Evolutionary conservation across 2,329 filamentous ascomycete species (phyloP).

Genomic region (Nemania bipapillata): DNA sequence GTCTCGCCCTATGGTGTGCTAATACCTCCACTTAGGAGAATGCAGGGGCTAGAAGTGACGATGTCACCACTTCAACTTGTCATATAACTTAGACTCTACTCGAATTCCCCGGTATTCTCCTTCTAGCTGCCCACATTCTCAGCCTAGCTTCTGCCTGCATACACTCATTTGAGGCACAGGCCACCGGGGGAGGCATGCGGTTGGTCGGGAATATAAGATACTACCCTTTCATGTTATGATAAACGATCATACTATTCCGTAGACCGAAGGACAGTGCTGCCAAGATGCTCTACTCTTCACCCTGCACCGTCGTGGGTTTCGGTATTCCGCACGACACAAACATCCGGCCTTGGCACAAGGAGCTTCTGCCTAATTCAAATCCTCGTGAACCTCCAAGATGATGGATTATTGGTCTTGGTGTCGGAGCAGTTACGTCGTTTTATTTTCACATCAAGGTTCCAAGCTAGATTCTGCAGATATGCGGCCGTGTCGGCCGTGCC

Average conservation of each 20-base stretch:
- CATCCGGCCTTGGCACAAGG: not conserved
- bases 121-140: not conserved
- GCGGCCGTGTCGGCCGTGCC: too few species aligned
- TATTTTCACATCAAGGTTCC: not conserved
- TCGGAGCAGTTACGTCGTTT: not conserved
- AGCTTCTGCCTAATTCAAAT: not conserved
- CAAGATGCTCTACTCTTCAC: not conserved
- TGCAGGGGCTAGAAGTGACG: slow-evolving; percentile 1
- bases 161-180: not conserved
- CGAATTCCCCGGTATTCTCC: not conserved
- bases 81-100: not conserved
- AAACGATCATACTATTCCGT: not conserved
- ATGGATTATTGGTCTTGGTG: not conserved
- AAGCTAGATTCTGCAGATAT: not conserved
- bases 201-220: not conserved
- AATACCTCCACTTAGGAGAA: not conserved
- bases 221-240: slow-evolving; percentile 4
- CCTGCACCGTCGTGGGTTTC: not conserved
- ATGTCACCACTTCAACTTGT: slow-evolving; percentile 1
- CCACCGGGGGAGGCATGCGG: not conserved
- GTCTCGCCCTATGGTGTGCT: not conserved
- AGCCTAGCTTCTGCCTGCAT: not conserved
- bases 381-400: not conserved
- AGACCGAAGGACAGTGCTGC: not conserved
- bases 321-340: not conserved